phyloP scores from a whole-genome alignment of 2,329 filamentous ascomycete genomes.

The Aplosporella prunicola region DNA sequence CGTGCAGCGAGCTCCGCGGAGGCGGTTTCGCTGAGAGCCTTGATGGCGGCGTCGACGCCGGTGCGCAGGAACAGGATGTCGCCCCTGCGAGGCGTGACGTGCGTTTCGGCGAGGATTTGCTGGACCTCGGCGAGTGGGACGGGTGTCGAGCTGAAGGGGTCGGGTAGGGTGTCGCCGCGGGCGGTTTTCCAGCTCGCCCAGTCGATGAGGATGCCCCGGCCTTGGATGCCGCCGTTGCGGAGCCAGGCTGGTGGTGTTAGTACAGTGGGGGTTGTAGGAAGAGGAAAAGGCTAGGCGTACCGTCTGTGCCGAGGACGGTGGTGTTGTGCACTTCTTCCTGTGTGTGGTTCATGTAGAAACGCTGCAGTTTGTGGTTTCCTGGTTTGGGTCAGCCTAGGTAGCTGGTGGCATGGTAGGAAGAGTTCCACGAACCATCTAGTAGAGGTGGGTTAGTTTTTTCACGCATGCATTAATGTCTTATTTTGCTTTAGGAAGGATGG shows the following conservation, averaged over 20 bases:
- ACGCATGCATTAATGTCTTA: too few species aligned
- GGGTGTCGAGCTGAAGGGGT: slow-evolving; percentile 3
- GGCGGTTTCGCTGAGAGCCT: slow-evolving; percentile 15
- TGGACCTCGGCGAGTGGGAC: slow-evolving; percentile 14
- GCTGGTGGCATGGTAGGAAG: neutral
- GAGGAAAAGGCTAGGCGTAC: slow-evolving; percentile 2
- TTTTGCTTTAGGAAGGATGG: too few species aligned
- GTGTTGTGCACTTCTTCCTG: slow-evolving; percentile 29
- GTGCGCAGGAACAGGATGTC: slow-evolving; percentile 30
- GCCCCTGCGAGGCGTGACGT: slow-evolving; percentile 11
- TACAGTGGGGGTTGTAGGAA: neutral
- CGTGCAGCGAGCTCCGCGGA: slow-evolving; percentile 21
- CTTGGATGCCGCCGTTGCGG: slow-evolving; percentile 7
- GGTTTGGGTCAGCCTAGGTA: slow-evolving; percentile 3
- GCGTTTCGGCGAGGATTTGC: slow-evolving; percentile 10
- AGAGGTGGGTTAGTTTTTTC: too few species aligned
- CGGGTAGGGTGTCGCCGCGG: slow-evolving; percentile 9
- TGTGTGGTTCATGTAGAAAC: slow-evolving; percentile 35
- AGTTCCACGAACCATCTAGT: too few species aligned
- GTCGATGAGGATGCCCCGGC: slow-evolving; percentile 11
- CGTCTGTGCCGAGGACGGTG: slow-evolving; percentile 4
- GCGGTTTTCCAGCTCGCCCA: neutral
- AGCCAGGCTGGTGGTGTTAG: slow-evolving; percentile 4
- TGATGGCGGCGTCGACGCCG: slow-evolving; percentile 26
- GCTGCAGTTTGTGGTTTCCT: slow-evolving; percentile 33